These are phyloP conservation scores for Thinopyrum elongatum DNA, from an alignment of 176 grass and related monocot species.

Conservation along the genomic window DNA sequence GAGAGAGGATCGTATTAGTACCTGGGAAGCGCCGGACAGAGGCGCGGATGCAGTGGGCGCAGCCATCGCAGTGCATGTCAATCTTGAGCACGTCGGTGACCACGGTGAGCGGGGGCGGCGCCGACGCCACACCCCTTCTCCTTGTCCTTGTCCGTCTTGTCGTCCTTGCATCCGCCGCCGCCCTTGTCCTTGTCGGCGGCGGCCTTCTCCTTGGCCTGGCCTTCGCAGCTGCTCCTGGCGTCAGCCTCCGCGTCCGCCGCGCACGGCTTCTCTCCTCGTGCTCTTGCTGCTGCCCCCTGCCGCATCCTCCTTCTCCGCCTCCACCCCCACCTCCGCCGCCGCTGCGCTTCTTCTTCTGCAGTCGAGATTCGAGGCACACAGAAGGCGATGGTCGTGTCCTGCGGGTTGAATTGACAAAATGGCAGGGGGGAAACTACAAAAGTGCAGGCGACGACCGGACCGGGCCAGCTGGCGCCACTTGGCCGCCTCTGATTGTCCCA, in stretches of 20 bases:
- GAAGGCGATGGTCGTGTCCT: neutral
- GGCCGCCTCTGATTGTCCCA: too few species aligned
- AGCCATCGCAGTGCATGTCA: constrained; percentile 85
- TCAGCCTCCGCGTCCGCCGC: too few species aligned
- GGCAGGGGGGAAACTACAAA: too few species aligned
- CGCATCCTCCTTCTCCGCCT: neutral
- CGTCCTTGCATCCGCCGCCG: neutral
- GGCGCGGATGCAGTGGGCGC: constrained; percentile 47
- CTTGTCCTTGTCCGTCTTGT: neutral
- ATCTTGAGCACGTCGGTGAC: constrained; percentile 66
- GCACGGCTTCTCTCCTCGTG: too few species aligned
- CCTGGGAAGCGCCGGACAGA: constrained; percentile 63
- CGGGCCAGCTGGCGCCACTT: too few species aligned
- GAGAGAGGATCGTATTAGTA: neutral
- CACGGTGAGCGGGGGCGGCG: neutral
- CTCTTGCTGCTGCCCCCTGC: neutral
- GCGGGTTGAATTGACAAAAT: too few species aligned
- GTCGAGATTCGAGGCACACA: neutral
- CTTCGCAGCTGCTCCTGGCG: neutral
- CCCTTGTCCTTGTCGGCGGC: neutral
- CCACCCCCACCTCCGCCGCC: neutral
- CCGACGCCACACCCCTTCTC: neutral
- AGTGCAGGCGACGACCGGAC: too few species aligned
- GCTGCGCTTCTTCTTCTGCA: constrained; percentile 52
- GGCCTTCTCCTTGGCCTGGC: neutral